Percentiles rank a stretch among this genome's conserved stretches.
phyloP scores from a whole-genome alignment of 169 alveolate genomes.

The Cryptosporidium meleagridis region DNA sequence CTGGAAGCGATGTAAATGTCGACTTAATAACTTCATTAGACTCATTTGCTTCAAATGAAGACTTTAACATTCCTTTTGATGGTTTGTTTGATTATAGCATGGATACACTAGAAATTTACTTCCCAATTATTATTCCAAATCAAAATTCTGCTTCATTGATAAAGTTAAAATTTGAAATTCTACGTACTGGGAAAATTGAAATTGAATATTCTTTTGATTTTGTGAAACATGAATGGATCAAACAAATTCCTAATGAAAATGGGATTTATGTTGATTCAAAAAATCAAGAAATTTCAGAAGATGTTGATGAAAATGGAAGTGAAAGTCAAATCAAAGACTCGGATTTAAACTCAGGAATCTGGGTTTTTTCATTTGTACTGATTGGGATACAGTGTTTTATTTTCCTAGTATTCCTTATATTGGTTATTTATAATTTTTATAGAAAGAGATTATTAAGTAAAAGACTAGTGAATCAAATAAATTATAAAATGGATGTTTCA shows the following conservation, averaged over 20 bases:
- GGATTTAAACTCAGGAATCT: neutral
- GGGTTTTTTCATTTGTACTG: conserved; percentile 13
- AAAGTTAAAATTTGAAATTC: conserved; percentile 6
- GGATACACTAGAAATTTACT: conserved; percentile 13
- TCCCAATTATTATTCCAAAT: conserved; percentile 32
- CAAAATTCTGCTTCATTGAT: conserved; percentile 21
- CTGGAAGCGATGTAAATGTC: conserved; percentile 21
- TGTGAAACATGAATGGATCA: conserved; percentile 38
- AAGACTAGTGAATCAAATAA: conserved; percentile 25
- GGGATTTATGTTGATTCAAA: neutral
- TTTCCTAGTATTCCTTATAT: conserved; percentile 8
- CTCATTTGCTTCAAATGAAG: neutral
- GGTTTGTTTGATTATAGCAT: conserved; percentile 52
- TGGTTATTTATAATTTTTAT: conserved; percentile 8
- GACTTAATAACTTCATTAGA: conserved; percentile 29
- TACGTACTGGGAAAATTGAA: conserved; percentile 26
- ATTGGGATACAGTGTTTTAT: conserved; percentile 23
- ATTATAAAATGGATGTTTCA: conserved; percentile 46
- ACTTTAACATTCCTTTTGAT: conserved; percentile 19
- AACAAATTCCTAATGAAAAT: neutral
- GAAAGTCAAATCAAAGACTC: neutral
- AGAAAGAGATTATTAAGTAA: conserved; percentile 44
- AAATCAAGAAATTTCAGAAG: neutral
- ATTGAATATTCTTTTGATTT: conserved; percentile 3
- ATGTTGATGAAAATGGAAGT: neutral